Base-by-base conservation (phyloP, 352 stramenopile genomes). In the Phytophthora megakarya region DNA sequence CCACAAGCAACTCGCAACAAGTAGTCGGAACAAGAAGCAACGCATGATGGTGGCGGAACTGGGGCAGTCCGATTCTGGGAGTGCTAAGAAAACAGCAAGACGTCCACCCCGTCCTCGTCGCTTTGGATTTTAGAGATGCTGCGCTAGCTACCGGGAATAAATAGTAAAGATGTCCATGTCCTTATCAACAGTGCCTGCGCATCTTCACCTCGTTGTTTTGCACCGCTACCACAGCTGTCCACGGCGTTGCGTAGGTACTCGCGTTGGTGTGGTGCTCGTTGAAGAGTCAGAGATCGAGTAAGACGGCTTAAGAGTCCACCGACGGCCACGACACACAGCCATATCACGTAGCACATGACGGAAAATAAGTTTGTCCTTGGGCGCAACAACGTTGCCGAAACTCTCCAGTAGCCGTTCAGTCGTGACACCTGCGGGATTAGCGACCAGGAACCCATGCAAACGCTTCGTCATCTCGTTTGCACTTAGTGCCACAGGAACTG, bases 311-410 rank as follows among this genome's bases (percentile, higher is more conserved):
- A 96, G 67, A 32, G 68, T 80, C 88, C 88, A 96, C 28, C 84
- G 78, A 40, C 86, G 74, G 23, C 72, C 75, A 7, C 71, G 76
- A 51, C 85, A 93, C 19, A 81, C 73, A 1, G 88, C 88, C 73
- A 96, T 94, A 40, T 92, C 82, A 51, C 82, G 85, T 53, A 96
- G 69, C 44, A 96, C 60, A 28, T 92, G 90, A 16, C 88, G 84
- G 56, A 96, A 96, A 16, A 95, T 72, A 22, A 95, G 73, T 57
- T 96, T 96, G 72, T 96, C 86, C 58, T 95, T 91, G n/a, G 78
- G 77, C 23, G 88, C 80, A 12, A 96, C 74, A 21, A 98, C 72
- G 16, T 86, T 69, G 21, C 67, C 84, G 65, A 98, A 98, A 54
- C 80, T 76, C 13, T 93, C 81, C 8, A 98, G 72, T 26, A 98